Base-by-base conservation (phyloP, 2,329 filamentous ascomycete genomes). In the Dactylonectria macrodidyma region DNA sequence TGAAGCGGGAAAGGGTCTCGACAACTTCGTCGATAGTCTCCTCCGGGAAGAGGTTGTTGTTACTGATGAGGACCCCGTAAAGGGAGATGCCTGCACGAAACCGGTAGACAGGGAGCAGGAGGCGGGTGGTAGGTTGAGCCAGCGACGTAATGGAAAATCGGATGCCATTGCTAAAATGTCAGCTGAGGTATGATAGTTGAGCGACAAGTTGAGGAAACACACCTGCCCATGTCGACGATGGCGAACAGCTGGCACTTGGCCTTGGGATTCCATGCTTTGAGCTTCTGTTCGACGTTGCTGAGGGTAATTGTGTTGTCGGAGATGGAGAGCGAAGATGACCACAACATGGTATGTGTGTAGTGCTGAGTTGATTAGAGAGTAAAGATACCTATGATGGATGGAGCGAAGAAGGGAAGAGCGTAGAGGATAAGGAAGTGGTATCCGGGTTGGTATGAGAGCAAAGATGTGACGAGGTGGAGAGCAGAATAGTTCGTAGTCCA, bases 81-180 rank as follows among this genome's bases (percentile, higher is more conserved):
- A 98, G 87, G 2, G 95, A 97, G 65, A 98, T 96, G 24, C 87
- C 88, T 10, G 90, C 92, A 6, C 95, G 91, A 74, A 94, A 90
- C 74, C 92, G 90, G 81, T 94, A 97, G 63, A 97, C 76, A 30
- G 92, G 95, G 19, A 88, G 90, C 48, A 97, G 86, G 26, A 95
- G 89, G 26, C 95, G 92, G 26, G 92, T 87, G 46, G 85, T 89
- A 4, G 90, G 89, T 24, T 92, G 91, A 4, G 90, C 88, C n/a
- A 97, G 86, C 72, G 94, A 91, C 9, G 94, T 93, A 76, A 97
- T 94, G 51, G 94, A 95, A 85, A 97, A 97, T 62, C 95, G 93
- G 75, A 97, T 95, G 75, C 95, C 95, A 84, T 97, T 98, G 84
- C 94, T 94, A 72, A 19, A 38, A 54, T 54, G 52, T 68, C 6